phyloP scores from a whole-genome alignment of 2,329 filamentous ascomycete genomes.

The Leptographium procerum region DNA sequence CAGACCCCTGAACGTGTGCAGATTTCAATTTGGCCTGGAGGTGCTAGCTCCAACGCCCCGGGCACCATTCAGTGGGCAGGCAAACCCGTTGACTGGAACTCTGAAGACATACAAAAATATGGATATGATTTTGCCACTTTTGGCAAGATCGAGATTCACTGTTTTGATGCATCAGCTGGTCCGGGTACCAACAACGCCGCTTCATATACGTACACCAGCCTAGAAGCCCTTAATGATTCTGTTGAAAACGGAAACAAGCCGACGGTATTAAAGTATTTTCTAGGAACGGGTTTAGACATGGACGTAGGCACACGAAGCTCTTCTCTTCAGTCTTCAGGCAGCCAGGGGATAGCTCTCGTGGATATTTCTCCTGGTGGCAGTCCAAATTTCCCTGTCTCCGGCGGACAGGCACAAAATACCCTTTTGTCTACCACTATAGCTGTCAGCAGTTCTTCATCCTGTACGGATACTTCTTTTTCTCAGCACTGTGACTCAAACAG shows the following conservation, averaged over 20 bases:
- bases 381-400: conserved; percentile 15
- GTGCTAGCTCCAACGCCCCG: conserved; percentile 62
- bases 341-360: conserved; percentile 6
- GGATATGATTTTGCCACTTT: conserved; percentile 86
- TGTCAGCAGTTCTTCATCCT: conserved; percentile 16
- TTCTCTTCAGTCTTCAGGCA: conserved; percentile 4
- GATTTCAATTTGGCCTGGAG: conserved; percentile 92
- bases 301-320: conserved; percentile 25
- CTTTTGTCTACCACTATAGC: not conserved
- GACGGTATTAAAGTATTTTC: conserved; percentile 67
- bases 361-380: conserved; percentile 20
- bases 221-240: conserved; percentile 59
- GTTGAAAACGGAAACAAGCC: conserved; percentile 63
- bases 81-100: conserved; percentile 79
- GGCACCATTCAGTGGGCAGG: conserved; percentile 91
- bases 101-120: conserved; percentile 61
- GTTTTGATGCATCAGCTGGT: conserved; percentile 54
- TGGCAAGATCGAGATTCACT: conserved; percentile 67
- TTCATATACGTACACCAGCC: conserved; percentile 65
- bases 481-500: conserved; percentile 23
- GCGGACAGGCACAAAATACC: conserved; percentile 5
- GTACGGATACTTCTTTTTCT: conserved; percentile 27
- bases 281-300: conserved; percentile 72
- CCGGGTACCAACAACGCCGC: conserved; percentile 59
- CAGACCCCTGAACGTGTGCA: conserved; percentile 87